Percentiles rank a stretch among this genome's conserved stretches.
Conservation (phyloP, 2,329 filamentous ascomycete genomes). For the Periconia digitata region DNA sequence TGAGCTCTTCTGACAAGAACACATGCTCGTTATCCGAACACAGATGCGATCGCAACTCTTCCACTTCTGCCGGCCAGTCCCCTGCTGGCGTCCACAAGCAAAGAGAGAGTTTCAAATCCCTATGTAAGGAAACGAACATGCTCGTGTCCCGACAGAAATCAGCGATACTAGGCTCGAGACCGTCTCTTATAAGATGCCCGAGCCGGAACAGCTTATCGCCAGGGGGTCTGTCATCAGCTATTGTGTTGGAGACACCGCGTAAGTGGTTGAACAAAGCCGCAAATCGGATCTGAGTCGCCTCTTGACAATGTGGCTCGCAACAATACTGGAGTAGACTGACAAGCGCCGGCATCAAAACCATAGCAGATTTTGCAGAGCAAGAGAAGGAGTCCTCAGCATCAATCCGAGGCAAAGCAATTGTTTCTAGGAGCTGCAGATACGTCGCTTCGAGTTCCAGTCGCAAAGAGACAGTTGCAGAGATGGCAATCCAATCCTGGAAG, state of each 20-base stretch:
- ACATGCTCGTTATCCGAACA: constrained; percentile 16
- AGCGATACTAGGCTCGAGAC: constrained; percentile 19
- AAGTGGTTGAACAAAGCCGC: constrained; percentile 26
- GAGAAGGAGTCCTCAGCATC: constrained; percentile 7
- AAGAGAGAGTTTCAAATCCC: constrained; percentile 38
- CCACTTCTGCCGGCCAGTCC: constrained; percentile 26
- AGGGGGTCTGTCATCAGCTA: neutral
- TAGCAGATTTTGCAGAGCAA: constrained; percentile 22
- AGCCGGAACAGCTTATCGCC: constrained; percentile 5
- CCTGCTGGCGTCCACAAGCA: constrained; percentile 36
- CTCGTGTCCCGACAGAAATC: constrained; percentile 21
- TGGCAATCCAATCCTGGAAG: constrained; percentile 23
- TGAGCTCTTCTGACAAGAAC: constrained; percentile 28
- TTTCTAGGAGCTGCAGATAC: constrained; percentile 29
- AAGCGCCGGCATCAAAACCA: constrained; percentile 20
- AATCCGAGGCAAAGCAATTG: constrained; percentile 9
- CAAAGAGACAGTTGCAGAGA: constrained; percentile 10
- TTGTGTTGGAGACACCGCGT: constrained; percentile 8
- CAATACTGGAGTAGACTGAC: constrained; percentile 21
- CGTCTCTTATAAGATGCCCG: constrained; percentile 11
- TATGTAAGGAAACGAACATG: constrained; percentile 20
- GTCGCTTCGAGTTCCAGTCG: constrained; percentile 21
- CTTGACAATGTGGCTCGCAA: constrained; percentile 14
- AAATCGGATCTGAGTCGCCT: constrained; percentile 25
- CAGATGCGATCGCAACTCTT: constrained; percentile 23